Conservation (phyloP, 1,284 basidiomycete species). For the Xanthoconium separans region DNA sequence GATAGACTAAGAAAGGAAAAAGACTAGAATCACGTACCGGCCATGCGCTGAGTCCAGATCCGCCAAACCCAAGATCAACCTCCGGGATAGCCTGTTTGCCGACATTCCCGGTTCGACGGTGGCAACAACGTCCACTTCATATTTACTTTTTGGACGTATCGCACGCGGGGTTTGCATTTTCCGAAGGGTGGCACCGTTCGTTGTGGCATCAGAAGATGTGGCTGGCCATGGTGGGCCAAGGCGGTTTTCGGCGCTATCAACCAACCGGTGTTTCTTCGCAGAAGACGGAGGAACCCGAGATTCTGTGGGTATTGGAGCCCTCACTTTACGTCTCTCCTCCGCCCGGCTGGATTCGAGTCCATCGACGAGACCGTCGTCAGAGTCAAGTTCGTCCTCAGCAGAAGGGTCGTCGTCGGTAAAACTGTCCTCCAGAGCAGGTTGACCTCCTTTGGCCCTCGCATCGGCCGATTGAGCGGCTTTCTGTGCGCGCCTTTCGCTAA, state of each 20-base stretch:
- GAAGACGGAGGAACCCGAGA: conserved; percentile 15
- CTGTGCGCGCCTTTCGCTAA: conserved; percentile 49
- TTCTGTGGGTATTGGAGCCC: conserved; percentile 28
- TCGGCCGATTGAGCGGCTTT: conserved; percentile 40
- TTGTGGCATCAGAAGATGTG: conserved; percentile 15
- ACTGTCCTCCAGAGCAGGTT: conserved; percentile 25
- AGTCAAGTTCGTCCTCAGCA: conserved; percentile 43
- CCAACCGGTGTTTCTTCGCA: conserved; percentile 26
- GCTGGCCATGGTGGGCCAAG: conserved; percentile 21
- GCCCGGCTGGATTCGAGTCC: conserved; percentile 18
- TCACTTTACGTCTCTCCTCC: conserved; percentile 31
- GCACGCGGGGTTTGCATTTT: conserved; percentile 23
- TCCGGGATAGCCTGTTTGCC: conserved; percentile 29
- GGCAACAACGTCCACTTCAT: conserved; percentile 21
- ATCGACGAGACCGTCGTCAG: conserved; percentile 37
- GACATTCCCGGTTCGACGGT: conserved; percentile 16
- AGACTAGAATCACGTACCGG: conserved; percentile 43
- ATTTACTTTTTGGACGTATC: conserved; percentile 29
- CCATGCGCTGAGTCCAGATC: conserved; percentile 57
- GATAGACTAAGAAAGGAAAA: conserved; percentile 4
- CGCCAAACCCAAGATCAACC: conserved; percentile 44
- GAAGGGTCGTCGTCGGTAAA: conserved; percentile 28
- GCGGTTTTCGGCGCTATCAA: conserved; percentile 21
- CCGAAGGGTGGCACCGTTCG: conserved; percentile 10
- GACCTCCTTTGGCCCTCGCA: conserved; percentile 27